A percentile compares a stretch with the other conserved stretches of the same genome.
These are phyloP conservation scores for Ascochyta fabae DNA, from an alignment of 2,329 filamentous ascomycete species.

Conservation along the genomic window DNA sequence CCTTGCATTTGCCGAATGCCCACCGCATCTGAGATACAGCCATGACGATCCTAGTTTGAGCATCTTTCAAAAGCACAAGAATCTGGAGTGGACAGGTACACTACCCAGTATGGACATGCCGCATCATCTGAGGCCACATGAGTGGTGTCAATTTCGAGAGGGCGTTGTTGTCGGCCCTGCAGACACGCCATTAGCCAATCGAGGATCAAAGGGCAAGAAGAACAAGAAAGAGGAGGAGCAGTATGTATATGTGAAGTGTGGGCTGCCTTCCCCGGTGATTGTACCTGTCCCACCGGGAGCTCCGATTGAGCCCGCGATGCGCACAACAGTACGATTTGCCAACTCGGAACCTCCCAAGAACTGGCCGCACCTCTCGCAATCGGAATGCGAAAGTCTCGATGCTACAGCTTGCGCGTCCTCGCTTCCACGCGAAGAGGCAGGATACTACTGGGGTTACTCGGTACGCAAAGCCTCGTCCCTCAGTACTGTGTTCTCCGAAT, in stretches of 20 bases:
- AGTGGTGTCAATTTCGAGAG: constrained; percentile 82
- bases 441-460: constrained; percentile 87
- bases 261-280: constrained; percentile 56
- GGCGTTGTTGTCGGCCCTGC: constrained; percentile 65
- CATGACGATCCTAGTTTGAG: constrained; percentile 59
- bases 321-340: constrained; percentile 74
- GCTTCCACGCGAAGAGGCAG: constrained; percentile 73
- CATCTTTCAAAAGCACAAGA: constrained; percentile 80
- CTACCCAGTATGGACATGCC: constrained; percentile 84
- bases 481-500: constrained; percentile 78
- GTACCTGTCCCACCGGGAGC: constrained; percentile 57
- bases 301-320: constrained; percentile 70
- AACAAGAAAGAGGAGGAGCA: constrained; percentile 42
- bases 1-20: constrained; percentile 81
- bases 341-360: constrained; percentile 47
- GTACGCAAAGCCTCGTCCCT: constrained; percentile 71
- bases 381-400: constrained; percentile 35
- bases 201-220: constrained; percentile 51
- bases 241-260: constrained; percentile 57
- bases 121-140: constrained; percentile 76
- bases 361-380: constrained; percentile 37
- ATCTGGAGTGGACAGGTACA: constrained; percentile 74
- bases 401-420: constrained; percentile 71
- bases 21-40: constrained; percentile 69
- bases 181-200: constrained; percentile 12